Evolutionary conservation across 768 basidiomycete species (phyloP).

Genomic region (Phaffia tasmanica): DNA sequence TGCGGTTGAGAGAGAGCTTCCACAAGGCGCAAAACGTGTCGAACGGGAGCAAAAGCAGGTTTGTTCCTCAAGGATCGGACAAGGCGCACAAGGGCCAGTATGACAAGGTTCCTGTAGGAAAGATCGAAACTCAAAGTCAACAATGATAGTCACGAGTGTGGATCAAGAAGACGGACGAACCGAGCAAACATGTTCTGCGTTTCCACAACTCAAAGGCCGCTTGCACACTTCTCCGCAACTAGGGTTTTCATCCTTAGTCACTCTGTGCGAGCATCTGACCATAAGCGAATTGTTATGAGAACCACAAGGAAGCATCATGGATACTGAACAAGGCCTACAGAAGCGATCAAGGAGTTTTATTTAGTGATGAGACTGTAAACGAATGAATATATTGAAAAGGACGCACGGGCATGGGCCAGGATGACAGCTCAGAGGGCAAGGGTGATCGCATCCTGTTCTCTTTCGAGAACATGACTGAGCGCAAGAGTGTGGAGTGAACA

Average conservation of each 20-base stretch:
- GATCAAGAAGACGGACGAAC: constrained; percentile 28
- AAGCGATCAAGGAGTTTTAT: neutral
- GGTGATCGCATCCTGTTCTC: constrained; percentile 53
- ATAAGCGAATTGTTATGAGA: constrained; percentile 55
- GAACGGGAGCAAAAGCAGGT: constrained; percentile 75
- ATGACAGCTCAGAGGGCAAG: constrained; percentile 75
- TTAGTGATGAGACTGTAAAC: neutral
- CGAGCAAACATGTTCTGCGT: constrained; percentile 51
- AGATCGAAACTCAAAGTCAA: neutral
- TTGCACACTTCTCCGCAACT: constrained; percentile 49
- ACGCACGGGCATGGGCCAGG: constrained; percentile 78
- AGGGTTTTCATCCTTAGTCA: constrained; percentile 40
- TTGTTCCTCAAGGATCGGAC: constrained; percentile 47
- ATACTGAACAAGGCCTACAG: constrained; percentile 61
- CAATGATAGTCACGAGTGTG: neutral
- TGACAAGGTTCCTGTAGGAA: constrained; percentile 52
- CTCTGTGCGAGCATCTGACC: constrained; percentile 49
- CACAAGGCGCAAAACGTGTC: constrained; percentile 52
- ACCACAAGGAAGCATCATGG: constrained; percentile 63
- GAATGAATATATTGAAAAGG: neutral
- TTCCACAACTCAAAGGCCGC: constrained; percentile 32
- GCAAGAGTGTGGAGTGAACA: constrained; percentile 41
- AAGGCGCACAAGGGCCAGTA: constrained; percentile 58
- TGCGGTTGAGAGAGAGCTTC: constrained; percentile 36
- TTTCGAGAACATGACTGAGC: constrained; percentile 36